Conservation (phyloP, 2,329 filamentous ascomycete species). For the Fusarium guadeloupense region DNA sequence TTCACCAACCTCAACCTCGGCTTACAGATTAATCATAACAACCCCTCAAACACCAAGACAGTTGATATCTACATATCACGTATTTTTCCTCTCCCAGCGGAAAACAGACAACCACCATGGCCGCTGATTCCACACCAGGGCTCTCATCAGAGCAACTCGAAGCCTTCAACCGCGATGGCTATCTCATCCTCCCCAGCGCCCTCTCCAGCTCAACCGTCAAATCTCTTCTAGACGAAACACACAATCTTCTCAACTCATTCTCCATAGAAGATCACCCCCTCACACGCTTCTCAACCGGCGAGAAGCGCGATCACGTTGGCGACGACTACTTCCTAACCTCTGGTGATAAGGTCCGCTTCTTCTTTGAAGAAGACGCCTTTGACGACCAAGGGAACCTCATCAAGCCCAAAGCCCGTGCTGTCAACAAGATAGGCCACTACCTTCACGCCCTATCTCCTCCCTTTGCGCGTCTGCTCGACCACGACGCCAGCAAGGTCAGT, state of each 20-base stretch:
- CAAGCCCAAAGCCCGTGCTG: constrained; percentile 83
- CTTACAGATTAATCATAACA: not conserved
- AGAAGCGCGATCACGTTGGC: constrained; percentile 79
- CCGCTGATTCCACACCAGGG: constrained; percentile 50
- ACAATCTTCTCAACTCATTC: constrained; percentile 77
- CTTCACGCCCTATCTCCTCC: constrained; percentile 75
- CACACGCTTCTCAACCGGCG: constrained; percentile 92
- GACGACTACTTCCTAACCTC: constrained; percentile 93
- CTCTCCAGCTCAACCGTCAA: constrained; percentile 72
- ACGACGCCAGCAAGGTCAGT: constrained; percentile 46
- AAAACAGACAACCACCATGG: constrained; percentile 16
- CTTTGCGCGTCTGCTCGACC: constrained; percentile 67
- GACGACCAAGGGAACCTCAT: constrained; percentile 68
- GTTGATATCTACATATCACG: not conserved
- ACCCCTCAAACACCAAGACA: not conserved
- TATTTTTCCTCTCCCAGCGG: not conserved
- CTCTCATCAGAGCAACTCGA: constrained; percentile 77
- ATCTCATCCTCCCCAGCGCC: constrained; percentile 84
- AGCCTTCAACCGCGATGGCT: constrained; percentile 84
- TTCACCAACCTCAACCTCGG: constrained; percentile 20
- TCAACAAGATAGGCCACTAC: constrained; percentile 89
- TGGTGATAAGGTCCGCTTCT: constrained; percentile 93
- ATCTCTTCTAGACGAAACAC: constrained; percentile 77
- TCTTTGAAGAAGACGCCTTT: constrained; percentile 97
- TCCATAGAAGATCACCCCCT: constrained; percentile 86